These are phyloP conservation scores for Magnolia changhungtana DNA, from an alignment of 164 flowering plant genomes.

Conservation along the genomic window DNA sequence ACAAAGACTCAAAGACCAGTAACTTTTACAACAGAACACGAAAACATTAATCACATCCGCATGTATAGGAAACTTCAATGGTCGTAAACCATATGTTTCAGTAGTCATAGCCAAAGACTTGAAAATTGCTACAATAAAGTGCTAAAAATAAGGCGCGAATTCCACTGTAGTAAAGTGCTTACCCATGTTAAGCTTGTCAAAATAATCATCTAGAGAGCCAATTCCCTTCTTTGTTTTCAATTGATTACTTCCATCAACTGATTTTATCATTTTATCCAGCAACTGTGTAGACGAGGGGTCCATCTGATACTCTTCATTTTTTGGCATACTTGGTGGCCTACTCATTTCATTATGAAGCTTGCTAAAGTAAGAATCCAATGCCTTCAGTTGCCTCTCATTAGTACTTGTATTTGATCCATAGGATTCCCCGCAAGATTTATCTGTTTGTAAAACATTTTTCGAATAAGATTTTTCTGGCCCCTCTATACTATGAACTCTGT, in stretches of 20 bases:
- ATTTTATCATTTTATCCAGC: slow-evolving; percentile 11
- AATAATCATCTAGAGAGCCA: slow-evolving; percentile 35
- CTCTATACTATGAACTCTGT: neutral
- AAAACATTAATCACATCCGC: neutral
- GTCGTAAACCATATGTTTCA: neutral
- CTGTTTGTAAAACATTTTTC: slow-evolving; percentile 10
- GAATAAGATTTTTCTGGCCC: slow-evolving; percentile 8
- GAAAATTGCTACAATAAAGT: neutral
- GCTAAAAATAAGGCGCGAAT: neutral
- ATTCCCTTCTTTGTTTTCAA: slow-evolving; percentile 31
- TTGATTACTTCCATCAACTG: slow-evolving; percentile 9
- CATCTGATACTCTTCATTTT: slow-evolving; percentile 5
- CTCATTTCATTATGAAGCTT: slow-evolving; percentile 33
- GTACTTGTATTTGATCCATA: slow-evolving; percentile 23
- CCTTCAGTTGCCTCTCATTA: slow-evolving; percentile 35
- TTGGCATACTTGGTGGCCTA: neutral
- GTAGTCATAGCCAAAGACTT: neutral
- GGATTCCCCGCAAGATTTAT: slow-evolving; percentile 7
- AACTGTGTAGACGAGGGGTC: slow-evolving; percentile 11
- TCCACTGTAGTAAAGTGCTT: neutral
- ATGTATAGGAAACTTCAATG: neutral
- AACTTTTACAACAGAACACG: too few species aligned
- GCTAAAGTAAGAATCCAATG: slow-evolving; percentile 47
- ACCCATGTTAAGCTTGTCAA: slow-evolving; percentile 39
- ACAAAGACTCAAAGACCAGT: too few species aligned